Conservation (phyloP, 176 grass and related monocot genomes). For the Eleusine coracana region DNA sequence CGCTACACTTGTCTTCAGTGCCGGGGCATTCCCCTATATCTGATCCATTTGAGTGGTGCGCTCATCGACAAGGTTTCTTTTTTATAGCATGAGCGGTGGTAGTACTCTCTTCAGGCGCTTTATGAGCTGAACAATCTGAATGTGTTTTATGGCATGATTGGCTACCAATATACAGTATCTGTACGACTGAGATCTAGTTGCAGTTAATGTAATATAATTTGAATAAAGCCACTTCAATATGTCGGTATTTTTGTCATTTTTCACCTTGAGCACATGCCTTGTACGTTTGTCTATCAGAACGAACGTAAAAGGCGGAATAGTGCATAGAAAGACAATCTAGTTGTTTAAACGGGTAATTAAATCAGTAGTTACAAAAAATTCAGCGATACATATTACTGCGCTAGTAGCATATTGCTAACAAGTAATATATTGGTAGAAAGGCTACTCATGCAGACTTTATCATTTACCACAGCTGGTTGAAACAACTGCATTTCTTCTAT, state of each 20-base stretch:
- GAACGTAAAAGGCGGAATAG: background rate
- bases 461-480: too few relatives aligned
- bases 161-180: background rate
- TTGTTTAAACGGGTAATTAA: too few relatives aligned
- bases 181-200: background rate
- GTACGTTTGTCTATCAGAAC: background rate
- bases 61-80: background rate
- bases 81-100: background rate
- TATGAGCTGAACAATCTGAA: background rate
- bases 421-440: too few relatives aligned
- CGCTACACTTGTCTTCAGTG: background rate
- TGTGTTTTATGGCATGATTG: background rate
- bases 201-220: background rate
- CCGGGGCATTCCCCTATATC: background rate
- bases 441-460: too few relatives aligned
- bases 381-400: too few relatives aligned
- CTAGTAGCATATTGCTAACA: too few relatives aligned
- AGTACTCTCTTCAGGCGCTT: too few relatives aligned
- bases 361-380: too few relatives aligned
- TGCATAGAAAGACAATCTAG: background rate
- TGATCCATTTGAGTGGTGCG: too few relatives aligned
- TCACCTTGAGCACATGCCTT: background rate
- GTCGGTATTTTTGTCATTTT: background rate
- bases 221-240: background rate
- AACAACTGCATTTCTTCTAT: too few relatives aligned